A percentile compares a stretch with the other conserved stretches of the same genome.
These are phyloP conservation scores for Protea cynaroides DNA, from an alignment of 164 flowering plant species.

Conservation along the genomic window DNA sequence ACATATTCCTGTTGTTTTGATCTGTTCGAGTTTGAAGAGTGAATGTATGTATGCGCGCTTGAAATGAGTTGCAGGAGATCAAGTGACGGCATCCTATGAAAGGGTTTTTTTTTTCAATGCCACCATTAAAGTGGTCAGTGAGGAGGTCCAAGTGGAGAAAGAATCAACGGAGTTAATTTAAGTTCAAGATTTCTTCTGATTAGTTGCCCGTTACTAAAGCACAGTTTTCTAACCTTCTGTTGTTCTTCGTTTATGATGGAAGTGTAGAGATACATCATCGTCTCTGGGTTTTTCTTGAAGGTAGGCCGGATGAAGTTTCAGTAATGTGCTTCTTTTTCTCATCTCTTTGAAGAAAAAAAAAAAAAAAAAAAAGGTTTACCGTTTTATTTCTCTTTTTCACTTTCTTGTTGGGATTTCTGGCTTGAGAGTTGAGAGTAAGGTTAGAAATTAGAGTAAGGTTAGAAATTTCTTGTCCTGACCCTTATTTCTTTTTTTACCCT, in stretches of 20 bases:
- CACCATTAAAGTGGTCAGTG: background rate
- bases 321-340: background rate
- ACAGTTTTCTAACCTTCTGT: background rate
- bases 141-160: background rate
- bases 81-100: background rate
- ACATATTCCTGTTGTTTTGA: background rate
- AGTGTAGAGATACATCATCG: background rate
- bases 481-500: background rate
- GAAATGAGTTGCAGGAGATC: constrained; percentile 3
- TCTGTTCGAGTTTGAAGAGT: background rate
- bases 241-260: too few species aligned
- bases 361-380: too few species aligned
- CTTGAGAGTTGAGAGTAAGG: too few species aligned
- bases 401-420: background rate
- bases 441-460: too few species aligned
- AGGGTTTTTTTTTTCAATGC: background rate
- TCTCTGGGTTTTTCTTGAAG: background rate
- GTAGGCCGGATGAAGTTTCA: background rate
- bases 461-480: background rate
- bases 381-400: too few species aligned
- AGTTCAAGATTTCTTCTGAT: background rate
- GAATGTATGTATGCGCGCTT: constrained; percentile 1
- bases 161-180: background rate
- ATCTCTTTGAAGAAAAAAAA: background rate
- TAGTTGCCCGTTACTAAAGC: background rate